phyloP scores from a whole-genome alignment of 495 filamentous ascomycete genomes.

The Bacidia gigantensis region DNA sequence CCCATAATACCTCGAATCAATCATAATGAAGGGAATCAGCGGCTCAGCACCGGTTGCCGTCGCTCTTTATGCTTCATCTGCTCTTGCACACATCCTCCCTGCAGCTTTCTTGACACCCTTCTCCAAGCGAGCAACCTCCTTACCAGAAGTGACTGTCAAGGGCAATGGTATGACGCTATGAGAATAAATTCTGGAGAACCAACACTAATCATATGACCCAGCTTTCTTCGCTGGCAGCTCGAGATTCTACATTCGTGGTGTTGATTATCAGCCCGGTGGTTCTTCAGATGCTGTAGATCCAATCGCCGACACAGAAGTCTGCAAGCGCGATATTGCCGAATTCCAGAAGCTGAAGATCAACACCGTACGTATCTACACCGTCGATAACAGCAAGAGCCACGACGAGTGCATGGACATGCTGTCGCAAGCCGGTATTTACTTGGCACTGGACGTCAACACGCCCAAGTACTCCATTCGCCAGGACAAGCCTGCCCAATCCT shows the following conservation, averaged over 20 bases:
- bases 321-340: slow-evolving; percentile 69
- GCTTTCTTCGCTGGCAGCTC: slow-evolving; percentile 76
- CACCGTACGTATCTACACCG: slow-evolving; percentile 83
- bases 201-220: slow-evolving; percentile 22
- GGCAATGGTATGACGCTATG: slow-evolving; percentile 28
- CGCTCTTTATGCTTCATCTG: slow-evolving; percentile 16
- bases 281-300: slow-evolving; percentile 67
- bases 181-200: neutral
- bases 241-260: slow-evolving; percentile 87
- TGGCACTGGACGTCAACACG: slow-evolving; percentile 74
- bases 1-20: neutral
- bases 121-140: slow-evolving; percentile 12
- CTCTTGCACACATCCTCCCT: slow-evolving; percentile 8
- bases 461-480: slow-evolving; percentile 76
- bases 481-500: slow-evolving; percentile 56
- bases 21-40: slow-evolving; percentile 16
- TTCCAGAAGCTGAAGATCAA: slow-evolving; percentile 84
- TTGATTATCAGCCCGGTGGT: slow-evolving; percentile 93
- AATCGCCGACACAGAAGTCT: slow-evolving; percentile 53
- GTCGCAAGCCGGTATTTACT: slow-evolving; percentile 78
- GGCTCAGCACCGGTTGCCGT: slow-evolving; percentile 13
- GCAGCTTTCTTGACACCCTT: slow-evolving; percentile 11
- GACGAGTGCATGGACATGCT: slow-evolving; percentile 72
- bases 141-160: slow-evolving; percentile 30
- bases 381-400: slow-evolving; percentile 77